Conservation (phyloP, 768 basidiomycete species). For the Macrolepiota albuminosa region DNA sequence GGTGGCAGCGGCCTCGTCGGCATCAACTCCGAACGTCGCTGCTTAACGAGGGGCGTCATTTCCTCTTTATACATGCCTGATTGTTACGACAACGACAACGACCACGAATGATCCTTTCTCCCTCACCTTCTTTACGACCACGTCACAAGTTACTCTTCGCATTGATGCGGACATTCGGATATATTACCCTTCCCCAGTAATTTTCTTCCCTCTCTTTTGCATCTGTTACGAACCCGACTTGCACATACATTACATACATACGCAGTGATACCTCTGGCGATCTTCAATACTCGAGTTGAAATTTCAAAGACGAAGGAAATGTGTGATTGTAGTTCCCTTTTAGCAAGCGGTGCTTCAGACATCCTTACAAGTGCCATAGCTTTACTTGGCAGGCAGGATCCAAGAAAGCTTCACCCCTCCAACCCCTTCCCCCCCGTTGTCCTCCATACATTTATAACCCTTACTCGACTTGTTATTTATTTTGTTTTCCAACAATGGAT, state of each 20-base stretch:
- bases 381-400: background rate
- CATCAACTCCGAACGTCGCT: background rate
- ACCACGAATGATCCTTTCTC: background rate
- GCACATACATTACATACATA: background rate
- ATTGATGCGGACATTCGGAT: background rate
- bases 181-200: background rate
- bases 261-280: background rate
- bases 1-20: background rate
- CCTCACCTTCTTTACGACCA: background rate
- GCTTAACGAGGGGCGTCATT: background rate
- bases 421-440: too few relatives aligned
- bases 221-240: background rate
- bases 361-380: too few relatives aligned
- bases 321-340: background rate
- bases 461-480: background rate
- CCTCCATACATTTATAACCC: too few relatives aligned
- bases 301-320: background rate
- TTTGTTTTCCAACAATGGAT: too few relatives aligned
- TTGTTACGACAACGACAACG: background rate
- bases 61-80: background rate
- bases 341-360: too few relatives aligned
- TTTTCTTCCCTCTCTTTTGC: background rate
- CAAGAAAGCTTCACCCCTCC: background rate
- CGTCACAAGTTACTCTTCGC: background rate
- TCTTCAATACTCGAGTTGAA: background rate